phyloP scores from a whole-genome alignment of 2,329 filamentous ascomycete genomes.

The Clarireedia monteithiana region DNA sequence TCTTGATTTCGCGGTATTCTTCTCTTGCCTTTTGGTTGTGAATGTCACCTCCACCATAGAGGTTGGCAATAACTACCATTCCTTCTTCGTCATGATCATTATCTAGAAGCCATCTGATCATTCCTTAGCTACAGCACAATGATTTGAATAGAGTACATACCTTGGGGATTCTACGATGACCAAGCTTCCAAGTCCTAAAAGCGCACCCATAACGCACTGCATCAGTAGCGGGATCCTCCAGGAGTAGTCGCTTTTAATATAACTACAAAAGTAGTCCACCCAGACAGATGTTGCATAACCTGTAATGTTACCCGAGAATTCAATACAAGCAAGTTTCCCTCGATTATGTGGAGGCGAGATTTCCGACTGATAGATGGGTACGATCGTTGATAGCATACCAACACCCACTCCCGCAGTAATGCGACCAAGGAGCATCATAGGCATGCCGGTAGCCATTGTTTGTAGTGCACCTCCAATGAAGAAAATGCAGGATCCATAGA shows the following conservation, averaged over 20 bases:
- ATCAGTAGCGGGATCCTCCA: slow-evolving; percentile 87
- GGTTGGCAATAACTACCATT: slow-evolving; percentile 94
- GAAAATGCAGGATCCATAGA: slow-evolving; percentile 91
- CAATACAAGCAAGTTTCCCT: slow-evolving; percentile 92
- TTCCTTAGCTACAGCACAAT: slow-evolving; percentile 10
- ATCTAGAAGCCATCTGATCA: slow-evolving; percentile 80
- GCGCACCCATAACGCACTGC: slow-evolving; percentile 88
- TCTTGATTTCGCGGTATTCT: slow-evolving; percentile 98
- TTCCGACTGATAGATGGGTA: slow-evolving; percentile 89
- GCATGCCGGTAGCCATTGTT: slow-evolving; percentile 71
- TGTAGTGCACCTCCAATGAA: slow-evolving; percentile 77
- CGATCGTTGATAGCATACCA: slow-evolving; percentile 83
- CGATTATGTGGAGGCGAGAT: slow-evolving; percentile 95
- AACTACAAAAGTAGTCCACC: slow-evolving; percentile 97
- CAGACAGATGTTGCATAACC: slow-evolving; percentile 95
- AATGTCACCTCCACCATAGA: slow-evolving; percentile 93
- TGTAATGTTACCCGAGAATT: slow-evolving; percentile 94
- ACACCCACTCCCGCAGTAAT: slow-evolving; percentile 81
- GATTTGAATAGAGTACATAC: slow-evolving; percentile 35
- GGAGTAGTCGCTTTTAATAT: slow-evolving; percentile 73
- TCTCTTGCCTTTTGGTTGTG: slow-evolving; percentile 88
- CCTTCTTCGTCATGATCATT: slow-evolving; percentile 98
- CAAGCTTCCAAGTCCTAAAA: slow-evolving; percentile 79
- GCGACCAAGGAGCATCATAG: slow-evolving; percentile 81
- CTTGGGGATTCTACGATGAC: slow-evolving; percentile 94